phyloP scores from a whole-genome alignment of 495 filamentous ascomycete genomes.

The Lasiosphaeris hirsuta region DNA sequence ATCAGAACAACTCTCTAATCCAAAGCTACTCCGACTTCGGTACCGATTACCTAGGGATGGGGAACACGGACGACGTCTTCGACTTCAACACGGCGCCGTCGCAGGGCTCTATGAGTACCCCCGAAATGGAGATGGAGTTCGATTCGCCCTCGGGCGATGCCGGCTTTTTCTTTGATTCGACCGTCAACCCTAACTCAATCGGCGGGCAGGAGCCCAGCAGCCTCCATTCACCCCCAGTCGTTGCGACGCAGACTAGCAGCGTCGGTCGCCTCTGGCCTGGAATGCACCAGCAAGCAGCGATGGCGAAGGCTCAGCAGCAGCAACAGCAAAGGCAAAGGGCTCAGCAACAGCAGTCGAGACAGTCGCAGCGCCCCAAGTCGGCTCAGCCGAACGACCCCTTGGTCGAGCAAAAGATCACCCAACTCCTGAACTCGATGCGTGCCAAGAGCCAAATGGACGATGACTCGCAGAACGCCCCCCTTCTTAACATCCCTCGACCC shows the following conservation, averaged over 20 bases:
- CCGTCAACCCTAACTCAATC: constrained; percentile 68
- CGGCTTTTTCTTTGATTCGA: constrained; percentile 55
- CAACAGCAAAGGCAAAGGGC: constrained; percentile 59
- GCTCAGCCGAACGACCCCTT: constrained; percentile 58
- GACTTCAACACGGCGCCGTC: constrained; percentile 58
- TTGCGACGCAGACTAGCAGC: constrained; percentile 48
- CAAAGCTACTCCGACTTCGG: constrained; percentile 49
- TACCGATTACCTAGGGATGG: constrained; percentile 52
- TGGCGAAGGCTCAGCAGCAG: constrained; percentile 72
- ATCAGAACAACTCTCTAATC: constrained; percentile 52
- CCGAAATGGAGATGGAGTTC: constrained; percentile 65
- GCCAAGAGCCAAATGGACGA: constrained; percentile 55
- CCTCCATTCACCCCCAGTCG: constrained; percentile 31
- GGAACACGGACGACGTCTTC: constrained; percentile 47
- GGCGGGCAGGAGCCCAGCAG: constrained; percentile 50
- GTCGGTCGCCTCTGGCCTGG: constrained; percentile 79
- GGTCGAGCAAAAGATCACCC: constrained; percentile 81
- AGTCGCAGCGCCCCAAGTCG: constrained; percentile 36
- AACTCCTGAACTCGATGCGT: constrained; percentile 79
- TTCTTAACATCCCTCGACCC: constrained; percentile 54
- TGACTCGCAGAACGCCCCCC: constrained; percentile 45
- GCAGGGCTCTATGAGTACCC: constrained; percentile 39
- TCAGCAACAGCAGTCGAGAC: constrained; percentile 43
- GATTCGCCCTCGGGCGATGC: constrained; percentile 48
- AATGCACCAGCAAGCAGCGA: constrained; percentile 84